Conservation (phyloP, 805 yeast species). For the Hanseniaspora jakobsenii region DNA sequence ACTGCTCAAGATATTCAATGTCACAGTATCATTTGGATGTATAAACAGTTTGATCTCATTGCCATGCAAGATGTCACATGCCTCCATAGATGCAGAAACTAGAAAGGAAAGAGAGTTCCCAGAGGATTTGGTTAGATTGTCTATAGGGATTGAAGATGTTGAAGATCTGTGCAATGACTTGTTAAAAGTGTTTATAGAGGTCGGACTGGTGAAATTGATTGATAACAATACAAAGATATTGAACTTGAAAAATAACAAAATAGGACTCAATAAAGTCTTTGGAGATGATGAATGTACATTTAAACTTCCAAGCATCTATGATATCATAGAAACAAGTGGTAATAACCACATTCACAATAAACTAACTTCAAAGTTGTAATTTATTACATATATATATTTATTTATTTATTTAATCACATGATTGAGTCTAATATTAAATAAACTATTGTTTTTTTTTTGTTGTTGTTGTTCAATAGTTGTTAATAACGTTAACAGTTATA, state of each 20-base stretch:
- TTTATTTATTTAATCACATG: not conserved
- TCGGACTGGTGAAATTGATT: slow-evolving; percentile 42
- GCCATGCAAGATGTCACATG: slow-evolving; percentile 95
- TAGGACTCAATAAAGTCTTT: slow-evolving; percentile 19
- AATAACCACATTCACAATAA: no score
- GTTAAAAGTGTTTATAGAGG: slow-evolving; percentile 51
- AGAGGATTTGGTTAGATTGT: slow-evolving; percentile 78
- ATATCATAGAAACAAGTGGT: slow-evolving; percentile 20
- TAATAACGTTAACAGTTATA: no score
- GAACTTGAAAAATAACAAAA: slow-evolving; percentile 20
- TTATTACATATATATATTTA: no score
- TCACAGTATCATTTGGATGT: slow-evolving; percentile 89
- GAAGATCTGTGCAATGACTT: slow-evolving; percentile 76
- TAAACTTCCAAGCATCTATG: slow-evolving; percentile 20
- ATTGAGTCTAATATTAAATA: no score
- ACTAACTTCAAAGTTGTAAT: not conserved
- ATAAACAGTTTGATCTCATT: slow-evolving; percentile 83
- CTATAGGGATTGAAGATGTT: slow-evolving; percentile 80
- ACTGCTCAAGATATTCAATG: slow-evolving; percentile 52
- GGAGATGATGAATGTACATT: slow-evolving; percentile 15
- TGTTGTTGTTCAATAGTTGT: no score
- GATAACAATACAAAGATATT: slow-evolving; percentile 23
- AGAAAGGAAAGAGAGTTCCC: slow-evolving; percentile 84
- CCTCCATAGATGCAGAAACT: slow-evolving; percentile 81
- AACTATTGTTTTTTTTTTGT: no score